Conservation (phyloP, 331 rosid species). For the Telfairia occidentalis region DNA sequence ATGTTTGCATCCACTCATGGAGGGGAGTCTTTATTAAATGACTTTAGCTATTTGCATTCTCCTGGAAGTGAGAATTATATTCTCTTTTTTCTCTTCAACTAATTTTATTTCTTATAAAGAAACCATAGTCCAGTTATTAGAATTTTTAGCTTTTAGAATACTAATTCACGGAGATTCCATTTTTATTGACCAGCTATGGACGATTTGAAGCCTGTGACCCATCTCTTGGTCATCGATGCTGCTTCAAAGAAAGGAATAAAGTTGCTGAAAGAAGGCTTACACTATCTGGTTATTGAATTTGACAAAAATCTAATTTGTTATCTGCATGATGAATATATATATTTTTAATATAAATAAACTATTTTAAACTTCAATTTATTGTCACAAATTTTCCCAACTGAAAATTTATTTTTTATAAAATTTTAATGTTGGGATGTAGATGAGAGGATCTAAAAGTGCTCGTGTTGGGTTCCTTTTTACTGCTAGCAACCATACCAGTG, state of each 20-base stretch:
- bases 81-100: slow-evolving; percentile 10
- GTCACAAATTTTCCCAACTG: neutral
- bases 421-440: slow-evolving; percentile 33
- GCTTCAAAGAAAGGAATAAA: slow-evolving; percentile 58
- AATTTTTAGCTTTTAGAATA: neutral
- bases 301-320: slow-evolving; percentile 12
- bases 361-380: neutral
- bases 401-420: neutral
- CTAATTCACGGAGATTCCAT: neutral
- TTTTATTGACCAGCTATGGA: slow-evolving; percentile 51
- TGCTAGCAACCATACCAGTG: slow-evolving; percentile 40
- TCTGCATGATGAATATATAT: neutral
- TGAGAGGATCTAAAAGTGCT: slow-evolving; percentile 54
- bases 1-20: slow-evolving; percentile 42
- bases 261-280: slow-evolving; percentile 70
- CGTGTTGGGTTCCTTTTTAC: slow-evolving; percentile 69
- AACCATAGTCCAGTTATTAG: neutral
- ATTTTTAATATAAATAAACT: neutral
- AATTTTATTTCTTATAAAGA: neutral
- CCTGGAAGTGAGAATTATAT: slow-evolving; percentile 60
- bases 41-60: slow-evolving; percentile 61
- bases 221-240: slow-evolving; percentile 67
- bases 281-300: slow-evolving; percentile 53
- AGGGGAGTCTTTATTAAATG: slow-evolving; percentile 44
- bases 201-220: slow-evolving; percentile 91